A percentile compares a stretch with the other conserved stretches of the same genome.
Conservation (phyloP, 2,329 filamentous ascomycete genomes). For the Claviceps sp. region DNA sequence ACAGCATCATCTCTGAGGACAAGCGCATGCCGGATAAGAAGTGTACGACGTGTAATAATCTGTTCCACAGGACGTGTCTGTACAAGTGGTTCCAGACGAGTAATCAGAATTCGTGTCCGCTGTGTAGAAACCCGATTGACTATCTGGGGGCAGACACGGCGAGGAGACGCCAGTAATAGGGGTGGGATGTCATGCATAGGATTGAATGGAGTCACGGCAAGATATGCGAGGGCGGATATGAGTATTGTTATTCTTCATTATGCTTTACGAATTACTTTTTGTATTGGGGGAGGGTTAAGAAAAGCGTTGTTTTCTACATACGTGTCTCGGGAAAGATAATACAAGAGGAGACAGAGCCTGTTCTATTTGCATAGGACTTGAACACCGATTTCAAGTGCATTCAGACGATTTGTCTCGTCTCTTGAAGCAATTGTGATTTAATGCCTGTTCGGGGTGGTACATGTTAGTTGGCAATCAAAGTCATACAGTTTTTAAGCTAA, state of each 20-base stretch:
- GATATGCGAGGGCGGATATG: neutral
- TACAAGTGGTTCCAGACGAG: constrained; percentile 97
- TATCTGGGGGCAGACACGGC: constrained; percentile 32
- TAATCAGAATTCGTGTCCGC: constrained; percentile 79
- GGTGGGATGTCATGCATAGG: neutral
- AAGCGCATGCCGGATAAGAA: constrained; percentile 84
- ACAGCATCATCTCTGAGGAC: constrained; percentile 81
- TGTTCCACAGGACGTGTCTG: constrained; percentile 80
- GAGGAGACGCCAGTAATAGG: constrained; percentile 20
- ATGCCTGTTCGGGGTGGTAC: constrained; percentile 8
- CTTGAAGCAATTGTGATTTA: constrained; percentile 11
- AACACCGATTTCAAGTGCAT: neutral
- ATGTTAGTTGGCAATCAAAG: neutral
- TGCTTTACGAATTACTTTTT: too few species aligned
- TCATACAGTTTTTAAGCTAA: neutral
- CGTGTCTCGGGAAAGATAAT: too few species aligned
- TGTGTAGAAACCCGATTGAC: constrained; percentile 81
- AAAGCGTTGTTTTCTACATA: too few species aligned
- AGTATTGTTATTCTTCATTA: too few species aligned
- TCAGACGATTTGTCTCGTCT: neutral
- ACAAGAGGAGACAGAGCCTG: too few species aligned
- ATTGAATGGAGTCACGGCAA: neutral
- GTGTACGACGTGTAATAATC: constrained; percentile 84
- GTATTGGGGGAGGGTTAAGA: too few species aligned
- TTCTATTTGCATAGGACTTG: neutral